A percentile compares a stretch with the other conserved stretches of the same genome.
Conservation (phyloP, 257 asterid genomes). For the Nicotiana paniculata region DNA sequence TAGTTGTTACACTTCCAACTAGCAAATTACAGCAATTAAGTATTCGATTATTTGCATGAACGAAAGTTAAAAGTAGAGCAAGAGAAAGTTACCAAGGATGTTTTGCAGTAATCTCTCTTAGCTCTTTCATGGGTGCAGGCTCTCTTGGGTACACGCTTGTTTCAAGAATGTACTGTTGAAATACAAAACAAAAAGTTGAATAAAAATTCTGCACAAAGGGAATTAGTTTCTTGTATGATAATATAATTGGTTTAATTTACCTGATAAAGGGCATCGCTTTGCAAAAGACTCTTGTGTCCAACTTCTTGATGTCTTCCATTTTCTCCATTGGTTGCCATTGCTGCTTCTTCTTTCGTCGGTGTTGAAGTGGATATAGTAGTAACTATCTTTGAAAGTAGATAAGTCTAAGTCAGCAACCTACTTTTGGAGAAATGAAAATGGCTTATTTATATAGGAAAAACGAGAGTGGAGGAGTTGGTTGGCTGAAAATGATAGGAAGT, state of each 20-base stretch:
- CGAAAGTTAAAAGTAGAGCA: not conserved
- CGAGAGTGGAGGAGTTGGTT: not conserved
- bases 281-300: slow-evolving; percentile 15
- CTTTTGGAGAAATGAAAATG: not conserved
- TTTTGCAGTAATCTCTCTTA: slow-evolving; percentile 26
- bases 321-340: slow-evolving; percentile 15
- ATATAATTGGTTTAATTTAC: not conserved
- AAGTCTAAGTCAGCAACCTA: not conserved
- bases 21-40: not conserved
- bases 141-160: slow-evolving; percentile 50
- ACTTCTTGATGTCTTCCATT: slow-evolving; percentile 15
- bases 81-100: slow-evolving; percentile 4
- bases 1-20: not conserved
- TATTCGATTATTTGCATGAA: not conserved
- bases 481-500: not conserved
- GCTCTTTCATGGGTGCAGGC: slow-evolving; percentile 37
- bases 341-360: not conserved
- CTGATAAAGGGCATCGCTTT: slow-evolving; percentile 21
- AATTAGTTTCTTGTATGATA: not conserved
- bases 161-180: slow-evolving; percentile 36
- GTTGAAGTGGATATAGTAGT: not conserved
- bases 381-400: not conserved
- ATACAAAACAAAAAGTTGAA: not conserved
- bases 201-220: not conserved
- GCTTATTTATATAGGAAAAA: not conserved